Evolutionary conservation across 805 yeast species (phyloP).

Genomic region (Cyberlindnera euphorbiae): DNA sequence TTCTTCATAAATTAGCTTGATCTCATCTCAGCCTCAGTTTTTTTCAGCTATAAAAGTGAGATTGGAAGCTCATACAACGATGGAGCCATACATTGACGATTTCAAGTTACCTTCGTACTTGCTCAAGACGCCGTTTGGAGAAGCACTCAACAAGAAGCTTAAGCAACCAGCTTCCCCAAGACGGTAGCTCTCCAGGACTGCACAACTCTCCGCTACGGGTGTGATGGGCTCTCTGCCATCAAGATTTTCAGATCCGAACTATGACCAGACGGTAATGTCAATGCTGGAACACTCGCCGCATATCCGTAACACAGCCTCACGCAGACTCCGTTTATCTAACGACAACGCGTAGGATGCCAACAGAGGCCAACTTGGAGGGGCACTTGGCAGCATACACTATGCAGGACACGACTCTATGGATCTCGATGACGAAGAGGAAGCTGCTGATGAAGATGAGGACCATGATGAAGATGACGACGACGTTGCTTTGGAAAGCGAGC

Average conservation of each 20-base stretch:
- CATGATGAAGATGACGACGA: slow-evolving; percentile 13
- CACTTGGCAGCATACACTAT: slow-evolving; percentile 7
- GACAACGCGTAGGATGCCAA: no score
- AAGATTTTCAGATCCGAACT: slow-evolving; percentile 9
- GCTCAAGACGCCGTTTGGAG: slow-evolving; percentile 20
- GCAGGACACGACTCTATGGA: slow-evolving; percentile 17
- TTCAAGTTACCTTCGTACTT: slow-evolving; percentile 17
- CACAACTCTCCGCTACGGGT: slow-evolving; percentile 14
- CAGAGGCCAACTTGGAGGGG: not conserved
- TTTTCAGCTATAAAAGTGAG: no score
- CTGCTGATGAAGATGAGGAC: not conserved
- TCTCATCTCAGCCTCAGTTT: no score
- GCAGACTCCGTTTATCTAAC: no score
- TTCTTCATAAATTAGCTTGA: not conserved
- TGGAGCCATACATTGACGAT: slow-evolving; percentile 1
- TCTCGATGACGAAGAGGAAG: slow-evolving; percentile 4
- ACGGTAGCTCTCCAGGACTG: slow-evolving; percentile 6
- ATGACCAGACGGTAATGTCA: slow-evolving; percentile 10
- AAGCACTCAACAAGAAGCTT: slow-evolving; percentile 10
- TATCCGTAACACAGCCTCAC: no score
- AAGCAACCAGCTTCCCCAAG: not conserved
- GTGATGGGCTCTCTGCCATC: slow-evolving; percentile 21
- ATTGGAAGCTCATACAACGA: not conserved
- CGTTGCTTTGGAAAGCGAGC: slow-evolving; percentile 4
- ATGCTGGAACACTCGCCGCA: slow-evolving; percentile 8